Conservation (phyloP, 371 early-diverging fungal species). For the Haplosporangium sp. region DNA sequence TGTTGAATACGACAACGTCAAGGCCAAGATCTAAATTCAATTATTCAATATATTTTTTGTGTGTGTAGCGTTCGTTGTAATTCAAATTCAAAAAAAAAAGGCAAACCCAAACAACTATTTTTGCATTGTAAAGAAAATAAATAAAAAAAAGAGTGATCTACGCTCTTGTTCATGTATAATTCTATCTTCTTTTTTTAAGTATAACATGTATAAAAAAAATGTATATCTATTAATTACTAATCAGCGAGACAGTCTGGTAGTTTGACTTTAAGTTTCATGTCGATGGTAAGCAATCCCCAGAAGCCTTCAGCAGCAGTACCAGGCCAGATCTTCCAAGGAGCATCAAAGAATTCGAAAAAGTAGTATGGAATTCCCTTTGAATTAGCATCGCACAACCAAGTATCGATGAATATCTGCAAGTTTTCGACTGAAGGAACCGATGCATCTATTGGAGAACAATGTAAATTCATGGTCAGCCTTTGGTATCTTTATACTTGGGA, state of each 20-base stretch:
- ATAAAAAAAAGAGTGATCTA: background rate
- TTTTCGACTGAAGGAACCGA: conserved; percentile 64
- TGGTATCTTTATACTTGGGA: no score
- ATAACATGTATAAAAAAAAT: no score
- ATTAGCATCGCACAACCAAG: conserved; percentile 69
- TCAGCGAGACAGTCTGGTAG: conserved; percentile 59
- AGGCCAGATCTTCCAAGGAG: conserved; percentile 74
- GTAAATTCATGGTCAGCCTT: no score
- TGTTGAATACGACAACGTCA: conserved; percentile 55
- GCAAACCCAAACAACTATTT: background rate
- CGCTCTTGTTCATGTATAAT: background rate
- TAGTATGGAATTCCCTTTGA: conserved; percentile 64
- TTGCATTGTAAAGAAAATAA: conserved; percentile 23
- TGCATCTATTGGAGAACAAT: background rate
- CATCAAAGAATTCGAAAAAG: conserved; percentile 78
- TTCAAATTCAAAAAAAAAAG: no score
- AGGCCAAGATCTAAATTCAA: conserved; percentile 56
- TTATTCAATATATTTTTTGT: background rate
- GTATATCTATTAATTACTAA: background rate
- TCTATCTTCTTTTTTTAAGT: no score
- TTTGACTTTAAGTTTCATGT: conserved; percentile 58
- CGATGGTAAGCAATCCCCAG: conserved; percentile 69
- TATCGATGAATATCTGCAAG: conserved; percentile 62
- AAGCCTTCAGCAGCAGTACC: conserved; percentile 68
- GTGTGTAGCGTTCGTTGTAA: no score